A percentile compares a stretch with the other conserved stretches of the same genome.
These are phyloP conservation scores for Diaporthe longicolla DNA, from an alignment of 2,329 filamentous ascomycete genomes.

Conservation along the genomic window DNA sequence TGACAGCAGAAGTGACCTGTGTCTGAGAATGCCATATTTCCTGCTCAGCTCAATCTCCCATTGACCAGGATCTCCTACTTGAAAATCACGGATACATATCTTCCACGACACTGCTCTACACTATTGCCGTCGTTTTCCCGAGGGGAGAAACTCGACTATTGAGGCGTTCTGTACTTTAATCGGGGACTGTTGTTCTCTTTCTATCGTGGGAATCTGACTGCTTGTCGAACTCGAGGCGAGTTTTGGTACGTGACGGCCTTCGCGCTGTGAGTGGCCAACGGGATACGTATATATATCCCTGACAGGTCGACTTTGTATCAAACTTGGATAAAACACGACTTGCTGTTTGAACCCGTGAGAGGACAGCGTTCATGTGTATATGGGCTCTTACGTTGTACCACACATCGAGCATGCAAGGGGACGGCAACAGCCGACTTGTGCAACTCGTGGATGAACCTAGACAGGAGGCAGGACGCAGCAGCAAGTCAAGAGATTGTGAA, in stretches of 20 bases:
- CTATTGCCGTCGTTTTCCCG: too few species aligned
- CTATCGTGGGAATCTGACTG: not conserved
- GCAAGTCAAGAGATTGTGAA: slow-evolving; percentile 21
- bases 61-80: too few species aligned
- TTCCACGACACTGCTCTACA: too few species aligned
- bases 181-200: not conserved
- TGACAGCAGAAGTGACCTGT: too few species aligned
- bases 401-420: not conserved
- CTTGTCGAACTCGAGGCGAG: not conserved
- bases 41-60: too few species aligned
- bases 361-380: too few species aligned
- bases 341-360: too few species aligned
- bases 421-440: not conserved
- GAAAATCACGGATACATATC: too few species aligned
- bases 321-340: not conserved
- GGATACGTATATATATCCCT: too few species aligned
- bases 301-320: not conserved
- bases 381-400: not conserved
- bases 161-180: not conserved
- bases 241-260: not conserved
- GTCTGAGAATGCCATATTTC: too few species aligned
- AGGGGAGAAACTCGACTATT: not conserved
- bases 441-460: not conserved
- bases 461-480: not conserved
- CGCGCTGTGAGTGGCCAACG: not conserved